Evolutionary conservation across 352 stramenopile species (phyloP).

Genomic region (Globisporangium viniferum): DNA sequence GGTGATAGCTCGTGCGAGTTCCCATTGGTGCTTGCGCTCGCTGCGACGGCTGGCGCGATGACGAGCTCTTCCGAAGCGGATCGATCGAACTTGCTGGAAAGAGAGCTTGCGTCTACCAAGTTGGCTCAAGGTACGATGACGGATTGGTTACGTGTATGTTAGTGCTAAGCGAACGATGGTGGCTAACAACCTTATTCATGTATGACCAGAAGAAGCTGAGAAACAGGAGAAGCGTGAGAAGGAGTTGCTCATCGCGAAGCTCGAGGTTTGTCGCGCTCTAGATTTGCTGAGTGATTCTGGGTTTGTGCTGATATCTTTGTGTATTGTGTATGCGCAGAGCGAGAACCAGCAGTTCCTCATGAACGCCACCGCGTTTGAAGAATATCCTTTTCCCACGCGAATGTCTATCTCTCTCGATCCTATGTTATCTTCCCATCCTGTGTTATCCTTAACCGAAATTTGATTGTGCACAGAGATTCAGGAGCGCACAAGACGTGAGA

Average conservation of each 20-base stretch:
- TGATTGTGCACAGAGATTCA: constrained; percentile 72
- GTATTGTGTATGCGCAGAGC: constrained; percentile 27
- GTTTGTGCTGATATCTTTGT: background rate
- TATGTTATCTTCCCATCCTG: background rate
- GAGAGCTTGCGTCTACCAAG: constrained; percentile 54
- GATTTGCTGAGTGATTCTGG: background rate
- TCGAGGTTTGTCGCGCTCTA: constrained; percentile 42
- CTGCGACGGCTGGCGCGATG: constrained; percentile 69
- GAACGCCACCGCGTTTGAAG: constrained; percentile 80
- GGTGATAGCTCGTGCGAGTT: constrained; percentile 80
- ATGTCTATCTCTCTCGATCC: constrained; percentile 20
- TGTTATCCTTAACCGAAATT: constrained; percentile 46
- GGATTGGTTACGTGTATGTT: background rate
- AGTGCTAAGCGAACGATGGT: background rate
- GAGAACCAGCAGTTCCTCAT: constrained; percentile 85
- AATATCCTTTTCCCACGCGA: constrained; percentile 54
- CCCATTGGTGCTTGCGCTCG: constrained; percentile 72
- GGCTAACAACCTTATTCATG: background rate
- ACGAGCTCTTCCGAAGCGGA: constrained; percentile 67
- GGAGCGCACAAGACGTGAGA: constrained; percentile 61
- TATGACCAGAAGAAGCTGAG: constrained; percentile 8
- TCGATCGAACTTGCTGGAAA: constrained; percentile 56
- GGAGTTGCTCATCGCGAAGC: constrained; percentile 55
- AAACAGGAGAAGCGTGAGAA: constrained; percentile 33
- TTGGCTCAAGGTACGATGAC: constrained; percentile 35